A percentile compares a stretch with the other conserved stretches of the same genome.
Conservation (phyloP, 768 basidiomycete genomes). For the Rhodosporidiobolus sp. region DNA sequence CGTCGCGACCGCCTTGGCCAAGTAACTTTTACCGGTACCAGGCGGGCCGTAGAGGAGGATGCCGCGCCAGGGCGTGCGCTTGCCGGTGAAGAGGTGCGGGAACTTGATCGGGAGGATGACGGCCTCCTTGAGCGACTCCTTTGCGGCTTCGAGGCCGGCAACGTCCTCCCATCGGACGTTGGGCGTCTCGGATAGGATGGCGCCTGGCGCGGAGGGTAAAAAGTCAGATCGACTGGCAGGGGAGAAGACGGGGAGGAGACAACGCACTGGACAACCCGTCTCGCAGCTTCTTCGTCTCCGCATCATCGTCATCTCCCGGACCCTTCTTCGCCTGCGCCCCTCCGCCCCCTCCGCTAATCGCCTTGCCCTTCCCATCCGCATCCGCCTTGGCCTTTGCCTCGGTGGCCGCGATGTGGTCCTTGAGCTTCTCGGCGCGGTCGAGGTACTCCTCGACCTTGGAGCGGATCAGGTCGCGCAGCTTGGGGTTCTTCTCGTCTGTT, state of each 20-base stretch:
- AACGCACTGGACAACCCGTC: constrained; percentile 66
- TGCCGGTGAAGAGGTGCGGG: constrained; percentile 96
- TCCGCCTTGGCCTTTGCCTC: constrained; percentile 64
- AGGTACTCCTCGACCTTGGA: constrained; percentile 89
- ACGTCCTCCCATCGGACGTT: constrained; percentile 99
- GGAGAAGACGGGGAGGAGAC: too few relatives aligned
- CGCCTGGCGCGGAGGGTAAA: constrained; percentile 54
- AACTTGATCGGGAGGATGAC: constrained; percentile 99
- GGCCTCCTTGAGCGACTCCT: constrained; percentile 93
- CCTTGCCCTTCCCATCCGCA: constrained; percentile 57
- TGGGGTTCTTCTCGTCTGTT: constrained; percentile 94
- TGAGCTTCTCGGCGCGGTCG: constrained; percentile 82
- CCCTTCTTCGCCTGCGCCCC: constrained; percentile 43
- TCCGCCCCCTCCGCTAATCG: constrained; percentile 49
- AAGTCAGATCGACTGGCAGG: not conserved
- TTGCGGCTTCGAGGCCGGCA: constrained; percentile 90
- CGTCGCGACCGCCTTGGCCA: constrained; percentile 97
- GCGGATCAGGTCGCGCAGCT: constrained; percentile 78
- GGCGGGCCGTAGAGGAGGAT: constrained; percentile 96
- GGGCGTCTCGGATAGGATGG: constrained; percentile 88
- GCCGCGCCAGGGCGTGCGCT: constrained; percentile 94
- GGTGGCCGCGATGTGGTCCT: constrained; percentile 67
- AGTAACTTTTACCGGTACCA: constrained; percentile 92
- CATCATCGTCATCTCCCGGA: constrained; percentile 73
- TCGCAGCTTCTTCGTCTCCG: constrained; percentile 94